Evolutionary conservation across 306 rosid species (phyloP).

Genomic region (Bauhinia variegata): DNA sequence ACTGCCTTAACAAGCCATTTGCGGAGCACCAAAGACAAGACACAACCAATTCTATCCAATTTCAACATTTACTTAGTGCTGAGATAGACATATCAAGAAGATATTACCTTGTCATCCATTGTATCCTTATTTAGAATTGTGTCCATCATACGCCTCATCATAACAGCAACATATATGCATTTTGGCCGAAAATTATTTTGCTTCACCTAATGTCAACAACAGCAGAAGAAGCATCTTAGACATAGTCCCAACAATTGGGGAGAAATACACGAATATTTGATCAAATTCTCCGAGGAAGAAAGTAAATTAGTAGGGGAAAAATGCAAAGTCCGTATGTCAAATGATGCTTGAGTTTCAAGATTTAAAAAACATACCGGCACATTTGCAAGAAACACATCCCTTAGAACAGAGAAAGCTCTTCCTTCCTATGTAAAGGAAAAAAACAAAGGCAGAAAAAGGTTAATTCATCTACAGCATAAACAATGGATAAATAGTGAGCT

Average conservation of each 20-base stretch:
- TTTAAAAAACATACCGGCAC: slow-evolving; percentile 65
- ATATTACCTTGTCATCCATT: slow-evolving; percentile 90
- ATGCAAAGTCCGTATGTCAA: slow-evolving; percentile 19
- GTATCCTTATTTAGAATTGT: slow-evolving; percentile 88
- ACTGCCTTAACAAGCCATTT: too few relatives aligned
- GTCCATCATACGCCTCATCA: slow-evolving; percentile 92
- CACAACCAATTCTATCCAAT: background rate
- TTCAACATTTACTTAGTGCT: background rate
- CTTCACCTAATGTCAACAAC: slow-evolving; percentile 52
- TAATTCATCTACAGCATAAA: too few relatives aligned
- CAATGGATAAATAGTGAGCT: background rate
- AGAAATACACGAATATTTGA: slow-evolving; percentile 13
- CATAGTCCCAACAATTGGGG: slow-evolving; percentile 28
- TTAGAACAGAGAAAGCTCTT: slow-evolving; percentile 58
- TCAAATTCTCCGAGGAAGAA: slow-evolving; percentile 7
- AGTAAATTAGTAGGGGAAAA: background rate
- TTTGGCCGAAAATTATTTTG: slow-evolving; percentile 69
- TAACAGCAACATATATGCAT: slow-evolving; percentile 88
- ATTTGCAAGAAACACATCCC: slow-evolving; percentile 78
- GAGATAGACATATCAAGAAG: slow-evolving; percentile 9
- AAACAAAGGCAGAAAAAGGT: slow-evolving; percentile 6
- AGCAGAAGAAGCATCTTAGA: slow-evolving; percentile 25
- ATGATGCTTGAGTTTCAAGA: background rate
- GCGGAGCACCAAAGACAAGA: too few relatives aligned
- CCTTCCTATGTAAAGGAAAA: slow-evolving; percentile 56